A percentile compares a stretch with the other conserved stretches of the same genome.
These are phyloP conservation scores for Lizonia empirigonia DNA, from an alignment of 2,329 filamentous ascomycete species.

Conservation along the genomic window DNA sequence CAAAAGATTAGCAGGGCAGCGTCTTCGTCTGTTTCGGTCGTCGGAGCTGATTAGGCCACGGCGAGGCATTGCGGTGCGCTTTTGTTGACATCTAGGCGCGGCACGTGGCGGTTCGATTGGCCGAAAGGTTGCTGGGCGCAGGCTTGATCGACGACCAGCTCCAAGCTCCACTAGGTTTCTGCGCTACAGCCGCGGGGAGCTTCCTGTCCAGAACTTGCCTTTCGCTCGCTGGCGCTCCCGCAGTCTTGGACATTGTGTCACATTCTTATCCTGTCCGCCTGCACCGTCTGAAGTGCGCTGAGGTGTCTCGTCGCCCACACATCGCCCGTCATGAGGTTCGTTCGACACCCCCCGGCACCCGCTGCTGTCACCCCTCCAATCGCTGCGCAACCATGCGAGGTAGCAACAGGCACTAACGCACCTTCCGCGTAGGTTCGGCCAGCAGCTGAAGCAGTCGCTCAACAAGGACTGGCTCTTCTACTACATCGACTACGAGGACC, in stretches of 20 bases:
- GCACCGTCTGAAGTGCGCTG: conserved; percentile 13
- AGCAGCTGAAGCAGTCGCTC: conserved; percentile 92
- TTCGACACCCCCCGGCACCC: conserved; percentile 14
- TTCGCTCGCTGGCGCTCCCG: conserved; percentile 11
- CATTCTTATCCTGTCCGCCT: conserved; percentile 9
- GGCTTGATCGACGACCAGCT: conserved; percentile 19
- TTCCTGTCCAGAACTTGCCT: conserved; percentile 8
- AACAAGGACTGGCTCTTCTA: conserved; percentile 98
- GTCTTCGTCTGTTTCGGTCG: not conserved
- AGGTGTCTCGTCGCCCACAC: conserved; percentile 5
- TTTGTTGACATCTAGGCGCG: conserved; percentile 9
- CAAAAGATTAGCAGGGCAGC: not conserved
- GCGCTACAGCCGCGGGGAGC: conserved; percentile 15
- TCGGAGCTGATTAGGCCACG: not conserved
- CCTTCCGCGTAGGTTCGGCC: conserved; percentile 72
- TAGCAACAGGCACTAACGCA: conserved; percentile 36
- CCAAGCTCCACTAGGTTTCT: conserved; percentile 20
- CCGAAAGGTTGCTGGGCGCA: conserved; percentile 19
- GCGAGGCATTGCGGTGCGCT: not conserved
- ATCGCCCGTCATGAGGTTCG: conserved; percentile 37
- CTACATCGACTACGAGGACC: conserved; percentile 96
- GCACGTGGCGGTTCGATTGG: conserved; percentile 31
- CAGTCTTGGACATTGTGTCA: conserved; percentile 13
- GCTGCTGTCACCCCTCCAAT: conserved; percentile 19
- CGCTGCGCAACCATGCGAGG: conserved; percentile 22